Percentiles rank a stretch among this genome's conserved stretches.
phyloP scores from a whole-genome alignment of 768 basidiomycete species.

The Kwoniella botswanensis region DNA sequence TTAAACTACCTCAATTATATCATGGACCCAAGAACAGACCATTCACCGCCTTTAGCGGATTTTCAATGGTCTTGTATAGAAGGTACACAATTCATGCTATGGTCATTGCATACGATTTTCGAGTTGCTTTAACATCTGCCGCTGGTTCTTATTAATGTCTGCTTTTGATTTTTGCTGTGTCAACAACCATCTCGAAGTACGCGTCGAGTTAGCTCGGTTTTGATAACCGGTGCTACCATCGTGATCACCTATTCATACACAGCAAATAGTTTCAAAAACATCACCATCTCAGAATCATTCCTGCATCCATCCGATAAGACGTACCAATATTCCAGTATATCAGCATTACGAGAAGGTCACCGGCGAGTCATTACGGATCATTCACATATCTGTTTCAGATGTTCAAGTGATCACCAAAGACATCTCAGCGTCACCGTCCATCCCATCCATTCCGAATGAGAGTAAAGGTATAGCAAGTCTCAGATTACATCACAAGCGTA shows the following conservation, averaged over 20 bases:
- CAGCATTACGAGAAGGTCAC: background rate
- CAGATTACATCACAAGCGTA: background rate
- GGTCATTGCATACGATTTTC: background rate
- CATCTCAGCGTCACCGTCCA: too few species aligned
- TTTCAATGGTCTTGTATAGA: background rate
- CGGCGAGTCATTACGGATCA: background rate
- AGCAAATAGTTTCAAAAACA: background rate
- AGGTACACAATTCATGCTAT: too few species aligned
- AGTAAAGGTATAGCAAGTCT: too few species aligned
- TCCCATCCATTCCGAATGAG: too few species aligned
- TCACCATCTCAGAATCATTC: background rate
- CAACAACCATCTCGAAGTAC: background rate
- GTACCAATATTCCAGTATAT: background rate
- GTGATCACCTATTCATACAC: background rate
- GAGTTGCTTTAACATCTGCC: background rate
- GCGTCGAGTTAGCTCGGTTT: background rate
- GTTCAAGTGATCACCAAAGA: background rate
- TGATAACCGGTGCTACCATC: background rate
- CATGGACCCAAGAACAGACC: background rate
- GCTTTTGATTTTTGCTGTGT: background rate
- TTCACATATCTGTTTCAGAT: background rate
- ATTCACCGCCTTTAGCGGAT: background rate
- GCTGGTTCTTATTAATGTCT: background rate
- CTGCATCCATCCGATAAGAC: background rate
- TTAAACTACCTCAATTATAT: background rate